Conservation (phyloP, 352 stramenopile species). For the Globisporangium irregulare region DNA sequence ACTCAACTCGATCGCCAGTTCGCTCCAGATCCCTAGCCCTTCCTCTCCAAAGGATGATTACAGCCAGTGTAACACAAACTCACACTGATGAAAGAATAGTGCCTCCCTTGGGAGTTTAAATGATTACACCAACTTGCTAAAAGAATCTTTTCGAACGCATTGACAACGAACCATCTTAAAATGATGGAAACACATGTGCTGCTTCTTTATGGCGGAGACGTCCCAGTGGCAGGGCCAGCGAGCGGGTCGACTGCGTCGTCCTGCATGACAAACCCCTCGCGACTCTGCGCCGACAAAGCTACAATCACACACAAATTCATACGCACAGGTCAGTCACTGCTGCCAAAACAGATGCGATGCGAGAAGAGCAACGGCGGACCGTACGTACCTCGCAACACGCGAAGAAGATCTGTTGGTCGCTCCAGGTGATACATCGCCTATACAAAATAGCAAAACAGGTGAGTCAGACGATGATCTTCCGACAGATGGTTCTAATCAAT, state of each 20-base stretch:
- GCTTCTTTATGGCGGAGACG: constrained; percentile 4
- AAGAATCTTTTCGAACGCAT: not conserved
- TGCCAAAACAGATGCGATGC: constrained; percentile 3
- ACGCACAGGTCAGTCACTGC: not conserved
- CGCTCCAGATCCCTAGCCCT: not conserved
- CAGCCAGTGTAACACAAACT: not conserved
- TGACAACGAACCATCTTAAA: constrained; percentile 6
- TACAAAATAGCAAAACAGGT: not conserved
- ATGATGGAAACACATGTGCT: not conserved
- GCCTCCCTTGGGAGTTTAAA: not conserved
- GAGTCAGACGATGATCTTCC: not conserved
- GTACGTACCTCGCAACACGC: constrained; percentile 60
- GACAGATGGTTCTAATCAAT: not conserved
- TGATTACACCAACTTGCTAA: not conserved
- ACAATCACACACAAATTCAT: constrained; percentile 1
- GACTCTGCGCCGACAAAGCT: constrained; percentile 60
- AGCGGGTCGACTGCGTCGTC: constrained; percentile 17
- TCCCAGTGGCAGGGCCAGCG: not conserved
- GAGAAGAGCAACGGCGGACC: constrained; percentile 6
- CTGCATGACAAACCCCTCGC: constrained; percentile 33
- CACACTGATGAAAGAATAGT: constrained; percentile 1
- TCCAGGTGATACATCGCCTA: constrained; percentile 77
- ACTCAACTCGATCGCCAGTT: not conserved
- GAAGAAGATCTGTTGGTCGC: constrained; percentile 50
- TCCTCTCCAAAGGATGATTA: not conserved